Percentiles rank a stretch among this genome's conserved stretches.
Conservation (phyloP, 306 rosid genomes). For the Prinsepia uniflora region DNA sequence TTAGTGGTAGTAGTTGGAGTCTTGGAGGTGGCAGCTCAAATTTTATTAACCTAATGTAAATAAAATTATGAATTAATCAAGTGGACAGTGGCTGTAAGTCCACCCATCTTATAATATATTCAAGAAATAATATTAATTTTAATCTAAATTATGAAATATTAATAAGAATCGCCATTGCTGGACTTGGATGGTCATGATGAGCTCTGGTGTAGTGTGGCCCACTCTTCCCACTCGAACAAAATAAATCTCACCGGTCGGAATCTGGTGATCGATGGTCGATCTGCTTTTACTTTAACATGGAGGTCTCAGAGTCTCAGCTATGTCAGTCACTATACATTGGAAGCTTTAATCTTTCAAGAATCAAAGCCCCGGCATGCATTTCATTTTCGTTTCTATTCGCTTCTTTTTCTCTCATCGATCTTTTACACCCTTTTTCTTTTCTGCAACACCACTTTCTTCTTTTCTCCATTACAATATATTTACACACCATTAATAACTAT, state of each 20-base stretch:
- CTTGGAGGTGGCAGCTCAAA: not conserved
- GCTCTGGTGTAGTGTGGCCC: too few species aligned
- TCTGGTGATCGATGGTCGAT: too few species aligned
- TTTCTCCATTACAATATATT: not conserved
- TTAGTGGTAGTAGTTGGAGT: constrained; percentile 5
- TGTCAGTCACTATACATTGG: not conserved
- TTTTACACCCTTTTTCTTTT: not conserved
- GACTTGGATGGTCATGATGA: not conserved
- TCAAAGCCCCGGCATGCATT: too few species aligned
- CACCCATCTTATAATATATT: not conserved
- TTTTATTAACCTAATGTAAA: not conserved
- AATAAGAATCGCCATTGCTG: not conserved
- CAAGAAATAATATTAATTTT: too few species aligned
- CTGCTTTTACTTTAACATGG: too few species aligned
- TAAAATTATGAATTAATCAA: too few species aligned
- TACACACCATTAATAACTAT: too few species aligned
- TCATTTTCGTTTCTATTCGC: constrained; percentile 8
- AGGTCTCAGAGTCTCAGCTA: not conserved
- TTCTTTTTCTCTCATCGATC: not conserved
- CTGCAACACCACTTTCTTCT: not conserved
- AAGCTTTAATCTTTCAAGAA: constrained; percentile 17
- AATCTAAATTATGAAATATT: too few species aligned
- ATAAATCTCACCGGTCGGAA: not conserved
- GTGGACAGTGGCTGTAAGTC: not conserved
- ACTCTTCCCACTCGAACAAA: not conserved